Evolutionary conservation across 306 rosid species (phyloP).

Genomic region (Inga laurina): DNA sequence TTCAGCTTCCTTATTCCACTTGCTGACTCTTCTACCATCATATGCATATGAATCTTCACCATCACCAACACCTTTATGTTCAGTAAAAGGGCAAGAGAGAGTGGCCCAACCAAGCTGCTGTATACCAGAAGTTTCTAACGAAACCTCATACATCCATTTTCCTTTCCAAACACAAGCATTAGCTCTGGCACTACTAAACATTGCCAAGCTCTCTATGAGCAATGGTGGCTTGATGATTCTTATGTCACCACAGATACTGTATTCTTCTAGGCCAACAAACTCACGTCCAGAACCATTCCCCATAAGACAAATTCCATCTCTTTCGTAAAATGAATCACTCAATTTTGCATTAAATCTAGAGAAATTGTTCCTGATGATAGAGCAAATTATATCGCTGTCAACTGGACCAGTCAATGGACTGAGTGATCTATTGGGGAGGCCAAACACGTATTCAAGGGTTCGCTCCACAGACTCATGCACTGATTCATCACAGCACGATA

Average conservation of each 20-base stretch:
- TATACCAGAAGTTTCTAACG: conserved; percentile 90
- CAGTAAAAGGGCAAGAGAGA: conserved; percentile 84
- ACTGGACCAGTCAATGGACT: conserved; percentile 56
- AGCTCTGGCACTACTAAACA: conserved; percentile 95
- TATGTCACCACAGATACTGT: conserved; percentile 82
- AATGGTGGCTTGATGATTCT: conserved; percentile 59
- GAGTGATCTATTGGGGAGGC: conserved; percentile 76
- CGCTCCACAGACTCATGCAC: conserved; percentile 85
- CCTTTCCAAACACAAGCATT: conserved; percentile 85
- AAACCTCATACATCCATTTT: conserved; percentile 98
- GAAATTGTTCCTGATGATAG: conserved; percentile 62
- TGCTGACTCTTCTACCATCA: conserved; percentile 89
- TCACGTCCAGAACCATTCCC: conserved; percentile 44
- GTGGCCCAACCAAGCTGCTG: conserved; percentile 99
- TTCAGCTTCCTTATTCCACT: conserved; percentile 90
- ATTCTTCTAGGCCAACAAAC: conserved; percentile 59
- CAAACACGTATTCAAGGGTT: conserved; percentile 82
- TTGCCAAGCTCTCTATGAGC: conserved; percentile 81
- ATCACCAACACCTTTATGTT: conserved; percentile 95
- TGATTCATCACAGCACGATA: conserved; percentile 82
- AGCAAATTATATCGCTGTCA: conserved; percentile 49
- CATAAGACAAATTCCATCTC: conserved; percentile 52
- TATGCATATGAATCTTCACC: conserved; percentile 95
- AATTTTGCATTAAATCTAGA: conserved; percentile 37
- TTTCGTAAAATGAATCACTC: conserved; percentile 34